A percentile compares a stretch with the other conserved stretches of the same genome.
Conservation (phyloP, 352 stramenopile species). For the Phytophthora rubi region DNA sequence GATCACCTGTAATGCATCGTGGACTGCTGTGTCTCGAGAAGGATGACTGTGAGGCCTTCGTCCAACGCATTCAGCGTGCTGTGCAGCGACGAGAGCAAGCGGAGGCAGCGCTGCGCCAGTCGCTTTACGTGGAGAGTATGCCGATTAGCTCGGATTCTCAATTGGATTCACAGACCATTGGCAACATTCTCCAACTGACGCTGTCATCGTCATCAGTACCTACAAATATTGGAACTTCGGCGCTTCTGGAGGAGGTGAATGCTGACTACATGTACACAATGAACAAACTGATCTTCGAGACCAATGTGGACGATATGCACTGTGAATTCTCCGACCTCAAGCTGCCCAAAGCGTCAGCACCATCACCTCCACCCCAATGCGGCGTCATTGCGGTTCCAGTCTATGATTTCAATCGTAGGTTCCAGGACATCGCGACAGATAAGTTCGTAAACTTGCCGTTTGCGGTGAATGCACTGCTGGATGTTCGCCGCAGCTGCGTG, state of each 20-base stretch:
- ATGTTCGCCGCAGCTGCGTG: constrained; percentile 74
- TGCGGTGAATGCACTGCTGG: constrained; percentile 72
- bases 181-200: constrained; percentile 74
- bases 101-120: constrained; percentile 66
- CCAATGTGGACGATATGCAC: constrained; percentile 66
- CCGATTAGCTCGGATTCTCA: constrained; percentile 69
- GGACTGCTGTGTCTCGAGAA: constrained; percentile 71
- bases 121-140: constrained; percentile 81
- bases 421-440: constrained; percentile 60
- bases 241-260: constrained; percentile 90
- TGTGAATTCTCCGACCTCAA: constrained; percentile 63
- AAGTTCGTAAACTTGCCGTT: constrained; percentile 78
- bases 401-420: constrained; percentile 81
- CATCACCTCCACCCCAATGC: constrained; percentile 43
- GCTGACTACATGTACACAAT: constrained; percentile 92
- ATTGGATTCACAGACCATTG: constrained; percentile 72
- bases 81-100: constrained; percentile 60
- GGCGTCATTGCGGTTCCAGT: constrained; percentile 56
- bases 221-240: constrained; percentile 59
- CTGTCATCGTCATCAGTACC: constrained; percentile 64
- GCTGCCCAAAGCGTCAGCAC: constrained; percentile 37
- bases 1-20: constrained; percentile 64
- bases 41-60: constrained; percentile 58
- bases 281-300: constrained; percentile 93
- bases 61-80: constrained; percentile 45